Evolutionary conservation across 2,329 filamentous ascomycete species (phyloP).

Genomic region (Trichoderma afroharzianum): DNA sequence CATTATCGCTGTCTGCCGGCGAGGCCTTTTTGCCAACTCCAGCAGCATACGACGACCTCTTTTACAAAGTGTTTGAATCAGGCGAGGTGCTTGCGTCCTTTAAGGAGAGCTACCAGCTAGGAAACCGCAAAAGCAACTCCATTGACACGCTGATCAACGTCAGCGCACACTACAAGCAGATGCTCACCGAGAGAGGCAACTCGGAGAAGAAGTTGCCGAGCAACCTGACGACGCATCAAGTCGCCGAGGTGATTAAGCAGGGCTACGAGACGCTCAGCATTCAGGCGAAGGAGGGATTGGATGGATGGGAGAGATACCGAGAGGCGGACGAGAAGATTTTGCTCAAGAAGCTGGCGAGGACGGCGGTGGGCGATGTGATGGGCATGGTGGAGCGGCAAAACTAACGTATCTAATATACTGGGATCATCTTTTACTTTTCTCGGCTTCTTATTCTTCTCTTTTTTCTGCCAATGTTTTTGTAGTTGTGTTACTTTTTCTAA

Average conservation of each 20-base stretch:
- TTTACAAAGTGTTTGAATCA: slow-evolving; percentile 96
- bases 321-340: slow-evolving; percentile 81
- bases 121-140: slow-evolving; percentile 59
- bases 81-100: slow-evolving; percentile 81
- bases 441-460: background rate
- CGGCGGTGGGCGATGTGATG: slow-evolving; percentile 63
- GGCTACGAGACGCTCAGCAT: slow-evolving; percentile 95
- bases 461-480: background rate
- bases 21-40: slow-evolving; percentile 88
- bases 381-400: slow-evolving; percentile 43
- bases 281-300: slow-evolving; percentile 79
- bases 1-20: slow-evolving; percentile 77
- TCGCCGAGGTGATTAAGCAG: slow-evolving; percentile 89
- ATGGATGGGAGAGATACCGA: slow-evolving; percentile 79
- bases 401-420: background rate
- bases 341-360: slow-evolving; percentile 82
- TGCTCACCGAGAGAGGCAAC: slow-evolving; percentile 60
- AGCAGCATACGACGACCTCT: slow-evolving; percentile 88
- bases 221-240: slow-evolving; percentile 76
- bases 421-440: background rate
- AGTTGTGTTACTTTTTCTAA: background rate
- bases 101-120: slow-evolving; percentile 67
- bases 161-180: slow-evolving; percentile 78
- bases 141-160: slow-evolving; percentile 84
- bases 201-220: slow-evolving; percentile 48